phyloP scores from a whole-genome alignment of 257 asterid genomes.

The Solanum lycopersicoides region DNA sequence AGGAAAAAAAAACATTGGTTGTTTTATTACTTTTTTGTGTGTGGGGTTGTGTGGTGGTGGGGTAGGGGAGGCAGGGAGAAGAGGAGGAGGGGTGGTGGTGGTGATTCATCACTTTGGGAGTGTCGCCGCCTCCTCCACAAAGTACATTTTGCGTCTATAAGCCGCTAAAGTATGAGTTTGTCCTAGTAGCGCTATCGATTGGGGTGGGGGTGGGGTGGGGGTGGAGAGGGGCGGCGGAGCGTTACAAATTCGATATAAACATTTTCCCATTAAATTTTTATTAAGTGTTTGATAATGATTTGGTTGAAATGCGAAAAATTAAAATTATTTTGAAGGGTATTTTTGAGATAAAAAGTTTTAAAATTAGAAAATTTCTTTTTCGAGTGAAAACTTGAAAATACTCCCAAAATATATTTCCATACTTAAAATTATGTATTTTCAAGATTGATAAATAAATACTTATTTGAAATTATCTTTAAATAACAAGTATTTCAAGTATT shows the following conservation, averaged over 20 bases:
- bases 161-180: background rate
- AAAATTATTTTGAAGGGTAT: background rate
- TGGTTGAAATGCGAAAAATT: background rate
- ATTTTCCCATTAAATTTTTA: background rate
- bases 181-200: background rate
- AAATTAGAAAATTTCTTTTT: too few relatives aligned
- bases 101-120: background rate
- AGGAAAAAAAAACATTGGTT: background rate
- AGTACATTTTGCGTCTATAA: background rate
- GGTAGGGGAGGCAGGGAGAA: background rate
- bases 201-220: background rate
- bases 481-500: too few relatives aligned
- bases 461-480: too few relatives aligned
- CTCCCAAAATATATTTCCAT: too few relatives aligned
- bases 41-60: background rate
- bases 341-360: background rate
- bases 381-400: too few relatives aligned
- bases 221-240: background rate
- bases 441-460: too few relatives aligned
- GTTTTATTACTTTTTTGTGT: background rate
- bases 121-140: background rate
- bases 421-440: too few relatives aligned
- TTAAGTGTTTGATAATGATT: background rate
- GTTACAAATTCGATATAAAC: background rate
- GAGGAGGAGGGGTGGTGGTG: too few relatives aligned